phyloP scores from a whole-genome alignment of 345 rosid genomes.

The Raphanus sativus region DNA sequence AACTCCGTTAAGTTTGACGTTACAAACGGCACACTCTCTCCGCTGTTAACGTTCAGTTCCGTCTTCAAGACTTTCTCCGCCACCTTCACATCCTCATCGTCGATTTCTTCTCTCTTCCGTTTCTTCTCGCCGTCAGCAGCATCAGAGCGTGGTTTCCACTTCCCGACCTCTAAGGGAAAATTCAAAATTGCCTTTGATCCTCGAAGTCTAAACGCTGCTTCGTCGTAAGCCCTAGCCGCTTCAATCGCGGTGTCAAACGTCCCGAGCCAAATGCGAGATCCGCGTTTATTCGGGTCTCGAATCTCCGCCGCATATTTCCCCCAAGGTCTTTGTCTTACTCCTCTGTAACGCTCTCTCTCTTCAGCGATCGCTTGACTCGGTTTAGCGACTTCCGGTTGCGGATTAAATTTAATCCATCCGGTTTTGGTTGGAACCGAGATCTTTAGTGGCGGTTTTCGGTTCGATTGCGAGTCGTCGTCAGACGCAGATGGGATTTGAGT shows the following conservation, averaged over 20 bases:
- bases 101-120: slow-evolving; percentile 40
- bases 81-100: slow-evolving; percentile 4
- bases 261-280: slow-evolving; percentile 85
- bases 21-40: slow-evolving; percentile 33
- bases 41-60: slow-evolving; percentile 25
- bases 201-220: slow-evolving; percentile 75
- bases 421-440: slow-evolving; percentile 52
- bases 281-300: slow-evolving; percentile 73
- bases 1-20: slow-evolving; percentile 46
- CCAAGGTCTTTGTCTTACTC: slow-evolving; percentile 90
- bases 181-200: slow-evolving; percentile 84
- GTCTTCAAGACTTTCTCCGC: slow-evolving; percentile 36
- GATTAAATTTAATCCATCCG: slow-evolving; percentile 49
- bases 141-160: slow-evolving; percentile 32
- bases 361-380: slow-evolving; percentile 5
- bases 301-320: slow-evolving; percentile 97
- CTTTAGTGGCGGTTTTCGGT: slow-evolving; percentile 50
- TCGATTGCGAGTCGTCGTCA: not conserved
- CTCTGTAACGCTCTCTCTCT: slow-evolving; percentile 65
- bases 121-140: slow-evolving; percentile 44
- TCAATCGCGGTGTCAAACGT: slow-evolving; percentile 68
- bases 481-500: not conserved
- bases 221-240: slow-evolving; percentile 86
- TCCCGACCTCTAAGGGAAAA: slow-evolving; percentile 86
- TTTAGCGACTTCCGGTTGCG: slow-evolving; percentile 24